phyloP scores from a whole-genome alignment of 345 rosid genomes.

The Acer saccharum region DNA sequence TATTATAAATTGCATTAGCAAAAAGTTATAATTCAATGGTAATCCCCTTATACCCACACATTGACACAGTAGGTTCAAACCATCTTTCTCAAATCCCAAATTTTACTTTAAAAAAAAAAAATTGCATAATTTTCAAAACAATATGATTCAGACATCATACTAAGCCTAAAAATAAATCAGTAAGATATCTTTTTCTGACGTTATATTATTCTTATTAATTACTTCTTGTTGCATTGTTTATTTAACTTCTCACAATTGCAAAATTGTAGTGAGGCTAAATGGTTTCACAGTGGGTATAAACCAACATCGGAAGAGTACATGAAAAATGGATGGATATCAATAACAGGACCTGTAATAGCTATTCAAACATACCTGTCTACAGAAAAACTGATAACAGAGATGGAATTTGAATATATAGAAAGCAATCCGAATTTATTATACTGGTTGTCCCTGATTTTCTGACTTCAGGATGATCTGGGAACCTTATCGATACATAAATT shows the following conservation, averaged over 20 bases:
- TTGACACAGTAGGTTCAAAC: too few relatives aligned
- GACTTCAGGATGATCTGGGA: slow-evolving; percentile 5
- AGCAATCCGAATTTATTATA: not conserved
- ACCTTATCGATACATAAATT: not conserved
- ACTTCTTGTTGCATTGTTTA: too few relatives aligned
- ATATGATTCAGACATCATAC: slow-evolving; percentile 10
- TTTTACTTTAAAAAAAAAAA: too few relatives aligned
- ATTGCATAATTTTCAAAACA: slow-evolving; percentile 3
- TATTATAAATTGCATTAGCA: too few relatives aligned
- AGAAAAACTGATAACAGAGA: not conserved
- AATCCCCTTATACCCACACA: too few relatives aligned
- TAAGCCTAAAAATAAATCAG: slow-evolving; percentile 11
- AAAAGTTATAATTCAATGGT: too few relatives aligned
- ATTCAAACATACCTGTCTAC: not conserved
- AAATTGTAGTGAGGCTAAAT: slow-evolving; percentile 30
- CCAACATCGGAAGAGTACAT: slow-evolving; percentile 27
- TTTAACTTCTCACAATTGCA: too few relatives aligned
- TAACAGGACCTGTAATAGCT: not conserved
- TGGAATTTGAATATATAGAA: not conserved
- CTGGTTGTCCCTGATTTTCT: not conserved
- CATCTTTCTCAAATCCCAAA: too few relatives aligned
- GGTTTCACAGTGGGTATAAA: slow-evolving; percentile 2
- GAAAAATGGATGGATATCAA: slow-evolving; percentile 16
- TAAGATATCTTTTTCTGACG: not conserved
- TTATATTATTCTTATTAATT: too few relatives aligned